phyloP scores from a whole-genome alignment of 2,329 filamentous ascomycete species.

The Chaetomiaceae sp. region DNA sequence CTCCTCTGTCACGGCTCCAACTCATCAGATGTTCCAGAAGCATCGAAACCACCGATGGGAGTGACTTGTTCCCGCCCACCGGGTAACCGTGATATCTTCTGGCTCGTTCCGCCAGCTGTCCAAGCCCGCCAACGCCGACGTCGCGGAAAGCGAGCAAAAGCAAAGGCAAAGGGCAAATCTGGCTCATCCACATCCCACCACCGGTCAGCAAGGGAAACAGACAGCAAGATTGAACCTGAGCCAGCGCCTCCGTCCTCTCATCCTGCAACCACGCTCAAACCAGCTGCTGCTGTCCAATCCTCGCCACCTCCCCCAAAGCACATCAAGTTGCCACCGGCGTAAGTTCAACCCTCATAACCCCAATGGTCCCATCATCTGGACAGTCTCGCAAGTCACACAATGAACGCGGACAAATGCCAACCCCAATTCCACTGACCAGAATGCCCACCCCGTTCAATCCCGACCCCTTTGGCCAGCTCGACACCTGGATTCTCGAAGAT shows the following conservation, averaged over 20 bases:
- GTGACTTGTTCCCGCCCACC: slow-evolving; percentile 2
- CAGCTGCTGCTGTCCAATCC: not conserved
- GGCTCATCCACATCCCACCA: not conserved
- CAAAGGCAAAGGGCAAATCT: not conserved
- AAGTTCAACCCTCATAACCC: no score
- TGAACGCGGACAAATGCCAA: no score
- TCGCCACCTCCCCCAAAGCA: not conserved
- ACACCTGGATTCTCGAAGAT: slow-evolving; percentile 3
- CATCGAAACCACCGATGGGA: not conserved
- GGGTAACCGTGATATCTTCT: slow-evolving; percentile 2
- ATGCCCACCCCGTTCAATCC: not conserved
- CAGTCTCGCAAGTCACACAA: no score
- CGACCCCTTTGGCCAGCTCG: not conserved
- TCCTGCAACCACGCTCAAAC: not conserved
- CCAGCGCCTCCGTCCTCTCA: no score
- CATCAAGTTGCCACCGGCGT: no score
- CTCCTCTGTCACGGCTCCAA: no score
- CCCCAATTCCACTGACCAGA: not conserved
- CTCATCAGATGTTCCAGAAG: not conserved
- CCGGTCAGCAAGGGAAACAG: no score
- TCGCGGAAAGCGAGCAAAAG: not conserved
- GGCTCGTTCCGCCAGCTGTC: not conserved
- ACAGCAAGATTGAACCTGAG: no score
- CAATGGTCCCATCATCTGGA: no score
- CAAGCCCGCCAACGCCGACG: not conserved